Evolutionary conservation across 208 protist genomes (phyloP).

Genomic region (Leishmania martiniquensis): DNA sequence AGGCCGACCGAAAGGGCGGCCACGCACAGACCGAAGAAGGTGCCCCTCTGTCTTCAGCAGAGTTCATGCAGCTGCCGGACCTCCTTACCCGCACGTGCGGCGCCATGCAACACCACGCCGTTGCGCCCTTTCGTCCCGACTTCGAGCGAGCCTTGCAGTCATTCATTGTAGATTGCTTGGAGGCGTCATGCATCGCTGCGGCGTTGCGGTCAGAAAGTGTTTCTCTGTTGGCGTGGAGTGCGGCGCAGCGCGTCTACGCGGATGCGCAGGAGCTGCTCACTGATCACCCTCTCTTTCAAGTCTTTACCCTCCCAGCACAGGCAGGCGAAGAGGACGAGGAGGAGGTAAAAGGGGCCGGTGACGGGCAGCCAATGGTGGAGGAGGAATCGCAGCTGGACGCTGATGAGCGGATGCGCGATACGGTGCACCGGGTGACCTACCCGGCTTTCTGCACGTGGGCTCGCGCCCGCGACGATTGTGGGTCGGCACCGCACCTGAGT

Average conservation of each 20-base stretch:
- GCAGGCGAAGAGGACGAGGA: not conserved
- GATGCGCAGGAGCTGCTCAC: slow-evolving; percentile 33
- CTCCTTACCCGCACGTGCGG: too few species aligned
- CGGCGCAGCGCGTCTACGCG: slow-evolving; percentile 10
- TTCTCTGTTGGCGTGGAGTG: too few species aligned
- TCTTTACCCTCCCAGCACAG: not conserved
- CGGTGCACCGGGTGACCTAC: slow-evolving; percentile 63
- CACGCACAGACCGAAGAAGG: not conserved
- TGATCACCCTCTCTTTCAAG: slow-evolving; percentile 27
- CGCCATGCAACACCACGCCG: slow-evolving; percentile 14
- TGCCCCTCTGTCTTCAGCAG: not conserved
- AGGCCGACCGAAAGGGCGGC: not conserved
- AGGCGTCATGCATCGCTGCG: slow-evolving; percentile 17
- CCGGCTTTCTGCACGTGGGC: slow-evolving; percentile 47
- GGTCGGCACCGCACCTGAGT: slow-evolving; percentile 46
- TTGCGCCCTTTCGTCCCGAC: slow-evolving; percentile 18
- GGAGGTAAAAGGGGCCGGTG: not conserved
- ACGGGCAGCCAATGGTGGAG: not conserved
- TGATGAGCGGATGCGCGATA: slow-evolving; percentile 37
- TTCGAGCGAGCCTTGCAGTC: slow-evolving; percentile 26
- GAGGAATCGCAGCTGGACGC: not conserved
- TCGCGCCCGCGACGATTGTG: slow-evolving; percentile 30
- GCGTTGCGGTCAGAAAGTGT: not conserved
- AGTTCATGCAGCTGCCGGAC: slow-evolving; percentile 16
- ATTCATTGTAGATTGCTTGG: slow-evolving; percentile 55